Percentiles rank a stretch among this genome's conserved stretches.
Evolutionary conservation across 345 rosid genomes (phyloP).

Genomic region (Hibiscus tridactylites): DNA sequence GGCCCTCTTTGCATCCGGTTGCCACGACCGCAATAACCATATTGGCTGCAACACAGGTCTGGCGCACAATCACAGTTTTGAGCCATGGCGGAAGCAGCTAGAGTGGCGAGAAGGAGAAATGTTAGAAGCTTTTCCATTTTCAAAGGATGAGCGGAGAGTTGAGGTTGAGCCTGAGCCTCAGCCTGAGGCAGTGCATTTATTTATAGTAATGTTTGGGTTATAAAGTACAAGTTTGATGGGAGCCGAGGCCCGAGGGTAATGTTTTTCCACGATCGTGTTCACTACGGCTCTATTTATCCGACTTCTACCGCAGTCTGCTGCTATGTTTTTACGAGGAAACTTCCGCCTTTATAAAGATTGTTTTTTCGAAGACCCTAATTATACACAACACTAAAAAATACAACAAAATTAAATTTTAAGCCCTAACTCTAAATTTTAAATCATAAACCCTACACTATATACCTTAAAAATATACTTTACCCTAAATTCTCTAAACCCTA

Average conservation of each 20-base stretch:
- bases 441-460: too few relatives aligned
- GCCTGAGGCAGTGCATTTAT: neutral
- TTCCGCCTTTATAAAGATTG: neutral
- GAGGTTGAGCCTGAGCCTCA: neutral
- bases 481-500: too few relatives aligned
- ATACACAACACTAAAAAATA: too few relatives aligned
- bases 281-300: neutral
- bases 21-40: conserved; percentile 33
- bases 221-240: neutral
- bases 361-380: too few relatives aligned
- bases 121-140: neutral
- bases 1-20: conserved; percentile 41
- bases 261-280: neutral
- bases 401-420: too few relatives aligned
- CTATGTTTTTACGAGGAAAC: neutral
- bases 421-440: too few relatives aligned
- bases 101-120: neutral
- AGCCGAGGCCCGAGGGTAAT: neutral
- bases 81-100: conserved; percentile 4
- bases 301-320: neutral
- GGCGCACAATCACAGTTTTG: conserved; percentile 54
- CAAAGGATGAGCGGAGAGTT: neutral
- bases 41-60: conserved; percentile 37
- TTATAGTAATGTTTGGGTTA: neutral
- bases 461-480: too few relatives aligned